Percentiles rank a stretch among this genome's conserved stretches.
Conservation (phyloP, 345 rosid genomes). For the Acer saccharum region DNA sequence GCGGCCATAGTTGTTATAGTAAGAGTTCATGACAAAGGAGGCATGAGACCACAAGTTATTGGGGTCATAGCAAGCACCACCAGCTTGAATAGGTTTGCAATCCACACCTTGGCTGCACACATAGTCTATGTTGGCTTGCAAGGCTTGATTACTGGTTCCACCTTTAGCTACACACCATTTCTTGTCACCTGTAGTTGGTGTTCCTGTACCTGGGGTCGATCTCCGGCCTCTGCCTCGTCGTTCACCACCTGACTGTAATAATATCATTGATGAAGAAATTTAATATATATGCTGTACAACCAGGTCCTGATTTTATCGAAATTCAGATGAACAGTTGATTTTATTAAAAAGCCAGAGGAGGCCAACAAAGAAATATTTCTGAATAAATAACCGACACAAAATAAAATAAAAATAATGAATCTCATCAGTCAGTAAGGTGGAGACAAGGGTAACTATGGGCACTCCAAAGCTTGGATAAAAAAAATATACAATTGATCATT, state of each 20-base stretch:
- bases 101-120: constrained; percentile 69
- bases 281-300: neutral
- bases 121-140: constrained; percentile 64
- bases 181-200: constrained; percentile 13
- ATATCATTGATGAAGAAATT: neutral
- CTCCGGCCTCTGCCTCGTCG: neutral
- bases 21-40: constrained; percentile 69
- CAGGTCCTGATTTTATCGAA: too few species aligned
- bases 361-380: too few species aligned
- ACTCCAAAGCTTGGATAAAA: too few species aligned
- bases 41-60: constrained; percentile 55
- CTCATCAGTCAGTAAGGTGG: too few species aligned
- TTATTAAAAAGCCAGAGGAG: too few species aligned
- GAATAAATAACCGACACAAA: too few species aligned
- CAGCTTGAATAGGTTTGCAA: constrained; percentile 71
- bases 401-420: too few species aligned
- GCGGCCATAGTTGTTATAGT: constrained; percentile 51
- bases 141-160: constrained; percentile 35
- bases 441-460: too few species aligned
- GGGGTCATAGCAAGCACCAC: constrained; percentile 68
- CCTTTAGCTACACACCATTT: constrained; percentile 63
- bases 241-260: neutral
- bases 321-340: too few species aligned
- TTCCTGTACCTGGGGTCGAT: too few species aligned
- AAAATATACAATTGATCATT: too few species aligned